A percentile compares a stretch with the other conserved stretches of the same genome.
Conservation (phyloP, 1,284 basidiomycete genomes). For the Afroboletus lepidellus region DNA sequence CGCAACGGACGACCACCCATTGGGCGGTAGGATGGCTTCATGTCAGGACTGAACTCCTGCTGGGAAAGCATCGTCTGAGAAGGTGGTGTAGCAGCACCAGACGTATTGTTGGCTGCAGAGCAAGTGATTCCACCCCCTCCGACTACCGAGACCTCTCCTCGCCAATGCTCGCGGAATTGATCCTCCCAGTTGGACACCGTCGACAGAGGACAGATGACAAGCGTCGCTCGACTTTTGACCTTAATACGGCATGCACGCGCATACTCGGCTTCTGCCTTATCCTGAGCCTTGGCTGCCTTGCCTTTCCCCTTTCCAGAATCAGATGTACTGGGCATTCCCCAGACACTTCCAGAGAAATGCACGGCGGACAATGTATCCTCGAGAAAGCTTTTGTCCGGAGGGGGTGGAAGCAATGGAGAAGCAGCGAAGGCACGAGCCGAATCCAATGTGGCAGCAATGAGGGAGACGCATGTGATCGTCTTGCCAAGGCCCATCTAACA, state of each 20-base stretch:
- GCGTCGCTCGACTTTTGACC: conserved; percentile 80
- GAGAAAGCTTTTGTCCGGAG: conserved; percentile 38
- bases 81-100: conserved; percentile 22
- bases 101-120: conserved; percentile 30
- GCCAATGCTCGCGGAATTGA: conserved; percentile 95
- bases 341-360: conserved; percentile 77
- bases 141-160: conserved; percentile 75
- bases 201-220: conserved; percentile 96
- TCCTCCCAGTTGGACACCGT: conserved; percentile 99
- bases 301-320: conserved; percentile 56
- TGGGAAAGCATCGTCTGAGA: conserved; percentile 32
- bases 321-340: conserved; percentile 70
- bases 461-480: conserved; percentile 90
- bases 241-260: conserved; percentile 72
- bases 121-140: conserved; percentile 60
- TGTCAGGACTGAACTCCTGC: conserved; percentile 37
- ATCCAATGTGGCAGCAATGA: conserved; percentile 82
- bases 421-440: conserved; percentile 72
- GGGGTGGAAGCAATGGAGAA: conserved; percentile 48
- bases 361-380: conserved; percentile 49
- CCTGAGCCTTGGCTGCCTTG: conserved; percentile 60
- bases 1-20: conserved; percentile 59
- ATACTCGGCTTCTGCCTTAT: conserved; percentile 68
- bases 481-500: conserved; percentile 95
- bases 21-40: conserved; percentile 36